Evolutionary conservation across 768 basidiomycete species (phyloP).

Genomic region (Pulveroboletus frians): DNA sequence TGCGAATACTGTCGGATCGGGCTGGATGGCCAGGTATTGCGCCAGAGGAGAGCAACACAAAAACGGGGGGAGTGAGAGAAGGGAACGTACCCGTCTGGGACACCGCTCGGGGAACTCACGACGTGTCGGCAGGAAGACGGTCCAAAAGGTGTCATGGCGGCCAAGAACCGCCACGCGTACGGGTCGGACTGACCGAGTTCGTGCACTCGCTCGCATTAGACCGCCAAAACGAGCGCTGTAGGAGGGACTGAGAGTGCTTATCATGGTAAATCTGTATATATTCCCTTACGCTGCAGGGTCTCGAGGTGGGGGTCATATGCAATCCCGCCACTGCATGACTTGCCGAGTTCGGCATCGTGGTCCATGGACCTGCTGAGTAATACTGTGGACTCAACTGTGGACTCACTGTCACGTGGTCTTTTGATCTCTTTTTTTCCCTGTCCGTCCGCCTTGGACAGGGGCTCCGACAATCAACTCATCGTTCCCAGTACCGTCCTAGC

Average conservation of each 20-base stretch:
- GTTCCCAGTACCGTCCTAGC: conserved; percentile 13
- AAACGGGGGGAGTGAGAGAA: conserved; percentile 7
- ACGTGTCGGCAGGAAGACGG: conserved; percentile 3
- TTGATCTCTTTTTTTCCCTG: conserved; percentile 36
- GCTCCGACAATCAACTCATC: conserved; percentile 35
- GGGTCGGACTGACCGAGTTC: conserved; percentile 1
- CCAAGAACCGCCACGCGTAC: background rate
- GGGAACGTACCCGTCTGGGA: background rate
- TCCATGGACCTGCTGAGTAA: conserved; percentile 28
- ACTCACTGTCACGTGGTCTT: conserved; percentile 26
- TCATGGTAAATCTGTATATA: conserved; percentile 18
- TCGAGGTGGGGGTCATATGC: background rate
- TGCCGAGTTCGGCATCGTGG: conserved; percentile 15
- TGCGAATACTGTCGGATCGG: conserved; percentile 5
- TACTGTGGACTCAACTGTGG: conserved; percentile 12
- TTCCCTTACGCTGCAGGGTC: background rate
- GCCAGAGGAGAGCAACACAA: conserved; percentile 12
- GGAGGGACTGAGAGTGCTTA: conserved; percentile 16
- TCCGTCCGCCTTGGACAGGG: conserved; percentile 33
- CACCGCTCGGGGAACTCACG: conserved; percentile 5
- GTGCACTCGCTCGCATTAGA: background rate
- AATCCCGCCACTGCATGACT: background rate
- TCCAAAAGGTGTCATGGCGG: background rate
- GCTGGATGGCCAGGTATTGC: conserved; percentile 1
- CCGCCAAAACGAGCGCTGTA: conserved; percentile 5